These are phyloP conservation scores for Dactylellina parvicollis DNA, from an alignment of 2,329 filamentous ascomycete genomes.

Conservation along the genomic window DNA sequence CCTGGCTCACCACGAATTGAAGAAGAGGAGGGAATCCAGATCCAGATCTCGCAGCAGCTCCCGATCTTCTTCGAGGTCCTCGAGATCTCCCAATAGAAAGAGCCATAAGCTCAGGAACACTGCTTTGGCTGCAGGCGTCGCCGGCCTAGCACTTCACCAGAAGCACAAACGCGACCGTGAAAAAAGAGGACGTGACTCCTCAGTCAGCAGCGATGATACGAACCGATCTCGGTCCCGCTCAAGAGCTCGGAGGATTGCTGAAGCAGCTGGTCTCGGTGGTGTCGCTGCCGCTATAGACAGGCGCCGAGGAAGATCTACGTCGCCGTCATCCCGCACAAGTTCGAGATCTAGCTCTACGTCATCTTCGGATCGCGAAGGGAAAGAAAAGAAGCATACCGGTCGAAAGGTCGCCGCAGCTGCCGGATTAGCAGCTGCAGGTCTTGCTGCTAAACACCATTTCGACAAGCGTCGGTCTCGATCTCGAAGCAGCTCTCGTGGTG, in stretches of 20 bases:
- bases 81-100: conserved; percentile 29
- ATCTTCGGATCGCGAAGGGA: conserved; percentile 42
- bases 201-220: conserved; percentile 9
- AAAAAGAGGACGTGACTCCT: conserved; percentile 29
- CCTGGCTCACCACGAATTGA: conserved; percentile 38
- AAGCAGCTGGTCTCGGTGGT: conserved; percentile 51
- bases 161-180: conserved; percentile 48
- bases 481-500: conserved; percentile 26
- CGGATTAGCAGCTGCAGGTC: conserved; percentile 32
- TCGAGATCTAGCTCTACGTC: conserved; percentile 49
- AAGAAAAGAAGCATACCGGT: conserved; percentile 41
- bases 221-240: conserved; percentile 42
- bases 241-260: conserved; percentile 34
- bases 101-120: conserved; percentile 50
- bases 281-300: conserved; percentile 31
- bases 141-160: conserved; percentile 43
- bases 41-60: conserved; percentile 43
- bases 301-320: conserved; percentile 28
- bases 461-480: conserved; percentile 37
- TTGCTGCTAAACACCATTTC: conserved; percentile 52
- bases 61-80: conserved; percentile 20
- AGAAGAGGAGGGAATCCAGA: conserved; percentile 46
- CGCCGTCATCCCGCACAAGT: conserved; percentile 33
- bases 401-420: conserved; percentile 45
- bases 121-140: conserved; percentile 44